Base-by-base conservation (phyloP, 2,329 filamentous ascomycete genomes). In the Parastagonospora nodorum region DNA sequence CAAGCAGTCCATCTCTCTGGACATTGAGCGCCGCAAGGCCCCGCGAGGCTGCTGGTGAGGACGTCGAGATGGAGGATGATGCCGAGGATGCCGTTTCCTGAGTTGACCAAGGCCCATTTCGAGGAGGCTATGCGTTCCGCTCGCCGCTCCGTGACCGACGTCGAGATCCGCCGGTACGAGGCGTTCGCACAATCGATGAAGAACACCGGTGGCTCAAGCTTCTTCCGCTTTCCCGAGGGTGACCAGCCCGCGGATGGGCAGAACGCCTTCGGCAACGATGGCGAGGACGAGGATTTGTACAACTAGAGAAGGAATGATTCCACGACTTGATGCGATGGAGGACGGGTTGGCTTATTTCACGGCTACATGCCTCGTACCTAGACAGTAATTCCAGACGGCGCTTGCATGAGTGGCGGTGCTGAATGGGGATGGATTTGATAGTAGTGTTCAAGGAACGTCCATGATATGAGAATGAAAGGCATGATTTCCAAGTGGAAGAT, bases 181-280 rank as follows among this genome's bases (percentile, higher is more conserved):
- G 93, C 94, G 4, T 99, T 99, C 69, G 90, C 93, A 35, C 93
- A 97, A 80, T 93, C 93, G 75, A 95, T 99, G 92, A 99, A 99
- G 89, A 96, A 96, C 75, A 87, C 90, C 53, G 92, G 92, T 44
- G 92, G 92, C 33, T 93, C 92, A 69, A 92, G 90, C 66, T 97
- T 94, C 84, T 99, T 99, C 89, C 92, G 95, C 78, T 99, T 99
- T 87, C 93, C 76, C 64, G 83, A 78, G 30, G 65, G 46, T 7
- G 68, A 63, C 74, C 84, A 79, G 77, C 77, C 74, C 58, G 79
- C 75, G 59, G 77, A 74, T 57, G 74, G 64, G 48, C 66, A 78
- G 72, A 76, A 78, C 59, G 78, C 75, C 42, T 92, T 94, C 66
- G 92, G 92, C 60, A 88, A 92, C 68, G 90, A 86, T 63, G 93